Evolutionary conservation across 2,329 filamentous ascomycete species (phyloP).

Genomic region (Calonectria naviculata): DNA sequence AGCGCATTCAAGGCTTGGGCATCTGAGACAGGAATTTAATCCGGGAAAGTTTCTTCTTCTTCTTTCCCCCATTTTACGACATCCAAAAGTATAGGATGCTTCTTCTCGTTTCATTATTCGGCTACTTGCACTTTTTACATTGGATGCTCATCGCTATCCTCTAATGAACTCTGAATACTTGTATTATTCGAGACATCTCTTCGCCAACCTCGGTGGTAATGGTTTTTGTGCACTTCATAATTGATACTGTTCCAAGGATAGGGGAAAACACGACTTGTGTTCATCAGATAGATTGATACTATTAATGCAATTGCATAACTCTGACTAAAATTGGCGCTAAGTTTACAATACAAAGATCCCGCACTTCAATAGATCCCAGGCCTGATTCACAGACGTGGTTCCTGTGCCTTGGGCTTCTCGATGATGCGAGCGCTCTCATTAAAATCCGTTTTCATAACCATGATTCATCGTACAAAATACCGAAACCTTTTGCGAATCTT

Average conservation of each 20-base stretch:
- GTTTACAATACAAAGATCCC: background rate
- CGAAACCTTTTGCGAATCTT: background rate
- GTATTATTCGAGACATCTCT: too few species aligned
- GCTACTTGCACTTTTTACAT: too few species aligned
- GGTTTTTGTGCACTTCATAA: too few species aligned
- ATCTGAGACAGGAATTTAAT: conserved; percentile 30
- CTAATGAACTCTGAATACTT: too few species aligned
- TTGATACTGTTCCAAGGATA: too few species aligned
- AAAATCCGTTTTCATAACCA: background rate
- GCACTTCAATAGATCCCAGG: background rate
- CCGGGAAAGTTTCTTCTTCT: background rate
- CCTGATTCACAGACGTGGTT: background rate
- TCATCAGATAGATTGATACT: background rate
- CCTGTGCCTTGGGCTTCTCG: background rate
- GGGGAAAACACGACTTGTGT: background rate
- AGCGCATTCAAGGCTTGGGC: conserved; percentile 46
- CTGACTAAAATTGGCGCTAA: background rate
- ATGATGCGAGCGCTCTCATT: background rate
- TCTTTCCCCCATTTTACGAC: background rate
- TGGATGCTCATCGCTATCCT: too few species aligned
- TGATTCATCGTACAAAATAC: background rate
- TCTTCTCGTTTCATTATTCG: too few species aligned
- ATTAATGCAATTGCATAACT: background rate
- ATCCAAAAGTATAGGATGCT: too few species aligned
- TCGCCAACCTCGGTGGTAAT: too few species aligned